Percentiles rank a stretch among this genome's conserved stretches.
Evolutionary conservation across 805 yeast genomes (phyloP).

Genomic region (Clavispora vitiphila): DNA sequence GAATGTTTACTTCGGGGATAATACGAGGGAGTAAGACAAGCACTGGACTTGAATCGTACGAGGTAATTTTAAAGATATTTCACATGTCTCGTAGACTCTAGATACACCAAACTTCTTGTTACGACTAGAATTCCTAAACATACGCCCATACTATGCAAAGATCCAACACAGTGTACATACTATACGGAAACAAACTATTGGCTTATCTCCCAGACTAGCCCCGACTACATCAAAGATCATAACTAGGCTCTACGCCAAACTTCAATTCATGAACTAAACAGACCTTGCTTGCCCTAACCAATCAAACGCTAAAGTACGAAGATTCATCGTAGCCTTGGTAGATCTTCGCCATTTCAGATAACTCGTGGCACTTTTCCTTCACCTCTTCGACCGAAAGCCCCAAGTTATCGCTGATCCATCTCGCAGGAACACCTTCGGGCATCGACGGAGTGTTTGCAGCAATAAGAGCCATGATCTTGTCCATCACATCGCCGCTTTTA

Average conservation of each 20-base stretch:
- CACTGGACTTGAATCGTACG: too few relatives aligned
- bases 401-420: conserved; percentile 54
- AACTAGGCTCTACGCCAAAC: background rate
- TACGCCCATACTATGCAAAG: too few relatives aligned
- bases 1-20: conserved; percentile 12
- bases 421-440: conserved; percentile 75
- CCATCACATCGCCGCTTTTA: conserved; percentile 23
- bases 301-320: conserved; percentile 37
- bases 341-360: conserved; percentile 64
- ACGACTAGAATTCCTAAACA: too few relatives aligned
- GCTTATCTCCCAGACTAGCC: too few relatives aligned
- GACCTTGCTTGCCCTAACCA: too few relatives aligned
- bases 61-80: too few relatives aligned
- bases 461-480: conserved; percentile 45
- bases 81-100: too few relatives aligned
- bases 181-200: too few relatives aligned
- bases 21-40: too few relatives aligned
- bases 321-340: conserved; percentile 68
- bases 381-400: conserved; percentile 47
- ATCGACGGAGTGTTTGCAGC: conserved; percentile 48
- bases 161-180: too few relatives aligned
- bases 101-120: too few relatives aligned
- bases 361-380: conserved; percentile 43
- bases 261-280: background rate
- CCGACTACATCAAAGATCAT: too few relatives aligned